Base-by-base conservation (phyloP, 2,329 filamentous ascomycete genomes). In the Coniochaeta ligniaria region DNA sequence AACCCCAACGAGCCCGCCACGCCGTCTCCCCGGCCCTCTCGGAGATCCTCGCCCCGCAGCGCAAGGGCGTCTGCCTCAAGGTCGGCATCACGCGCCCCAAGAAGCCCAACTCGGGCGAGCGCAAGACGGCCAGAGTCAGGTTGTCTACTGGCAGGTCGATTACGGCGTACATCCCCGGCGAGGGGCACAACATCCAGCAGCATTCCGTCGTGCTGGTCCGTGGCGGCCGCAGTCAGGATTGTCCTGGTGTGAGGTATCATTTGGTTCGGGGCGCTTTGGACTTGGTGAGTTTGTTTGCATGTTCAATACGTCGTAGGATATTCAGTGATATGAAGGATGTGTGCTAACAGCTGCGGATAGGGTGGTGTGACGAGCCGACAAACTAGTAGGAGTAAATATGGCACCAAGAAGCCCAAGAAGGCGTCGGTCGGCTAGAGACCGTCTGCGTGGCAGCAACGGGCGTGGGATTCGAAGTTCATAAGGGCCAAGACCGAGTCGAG, bases 141-240 rank as follows among this genome's bases (percentile, higher is more conserved):
- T 80, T 99, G 72, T 95, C 90, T 62, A 93, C 86, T 65, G 95
- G 95, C 60, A 91, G 87, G 72, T 84, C 96, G 62, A 82, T 99
- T 64, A 96, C 92, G 62, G 91, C 91, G 28, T 98, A 97, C 79
- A 97, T 99, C 71, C 92, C 93, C 36, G 95, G 95, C 59, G 94
- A 98, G 84, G 94, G 95, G 57, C 95, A 99, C 78, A 99, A 98
- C 76, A 93, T 98, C 66, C 94, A 98, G 82, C 95, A 98, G 83
- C 96, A 99, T 81, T 96, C 90, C 69, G 95, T 99, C 55, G 95
- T 99, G 60, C 81, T 98, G 66, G 93, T 99, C n/a, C 83, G 95
- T 66, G 95, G 95, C 61, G 95, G 95, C 2, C 83, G 95, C 73
- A 87, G 86, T 65, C 95, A 98, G 83, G 95, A 99, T 87, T 99